Conservation (phyloP, 1,284 basidiomycete genomes). For the Melampsora medusae region DNA sequence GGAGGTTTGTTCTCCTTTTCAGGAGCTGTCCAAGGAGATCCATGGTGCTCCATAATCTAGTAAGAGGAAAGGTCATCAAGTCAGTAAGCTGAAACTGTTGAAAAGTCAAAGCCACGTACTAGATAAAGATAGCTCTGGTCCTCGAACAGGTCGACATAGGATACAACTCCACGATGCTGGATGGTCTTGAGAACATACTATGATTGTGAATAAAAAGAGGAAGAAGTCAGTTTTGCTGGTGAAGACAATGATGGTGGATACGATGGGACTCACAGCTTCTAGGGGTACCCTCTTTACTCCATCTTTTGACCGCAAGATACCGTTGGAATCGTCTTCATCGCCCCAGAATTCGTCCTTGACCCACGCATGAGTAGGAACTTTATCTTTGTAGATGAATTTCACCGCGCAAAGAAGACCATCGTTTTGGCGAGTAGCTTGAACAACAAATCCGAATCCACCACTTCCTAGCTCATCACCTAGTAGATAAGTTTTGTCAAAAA, state of each 20-base stretch:
- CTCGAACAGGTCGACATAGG: constrained; percentile 52
- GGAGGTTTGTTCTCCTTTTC: constrained; percentile 36
- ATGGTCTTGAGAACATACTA: constrained; percentile 53
- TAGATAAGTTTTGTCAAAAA: constrained; percentile 18
- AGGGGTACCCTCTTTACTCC: constrained; percentile 34
- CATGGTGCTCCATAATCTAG: constrained; percentile 53
- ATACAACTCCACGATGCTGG: constrained; percentile 51
- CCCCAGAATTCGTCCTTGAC: constrained; percentile 50
- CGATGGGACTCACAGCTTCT: constrained; percentile 20
- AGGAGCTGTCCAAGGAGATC: constrained; percentile 49
- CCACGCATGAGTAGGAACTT: constrained; percentile 52
- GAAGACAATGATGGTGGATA: background rate
- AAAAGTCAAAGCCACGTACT: constrained; percentile 27
- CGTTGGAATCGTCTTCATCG: constrained; percentile 45
- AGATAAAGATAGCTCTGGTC: constrained; percentile 53
- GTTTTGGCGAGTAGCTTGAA: constrained; percentile 49
- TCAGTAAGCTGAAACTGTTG: background rate
- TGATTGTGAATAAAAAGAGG: too few species aligned
- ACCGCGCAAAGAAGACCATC: constrained; percentile 50
- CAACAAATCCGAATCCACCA: constrained; percentile 54
- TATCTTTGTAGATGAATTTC: constrained; percentile 54
- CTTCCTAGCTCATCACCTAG: constrained; percentile 48
- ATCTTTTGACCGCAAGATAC: constrained; percentile 51
- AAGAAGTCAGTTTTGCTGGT: background rate
- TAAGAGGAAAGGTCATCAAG: background rate